These are phyloP conservation scores for Lophium mytilinum DNA, from an alignment of 495 filamentous ascomycete genomes.

Conservation along the genomic window DNA sequence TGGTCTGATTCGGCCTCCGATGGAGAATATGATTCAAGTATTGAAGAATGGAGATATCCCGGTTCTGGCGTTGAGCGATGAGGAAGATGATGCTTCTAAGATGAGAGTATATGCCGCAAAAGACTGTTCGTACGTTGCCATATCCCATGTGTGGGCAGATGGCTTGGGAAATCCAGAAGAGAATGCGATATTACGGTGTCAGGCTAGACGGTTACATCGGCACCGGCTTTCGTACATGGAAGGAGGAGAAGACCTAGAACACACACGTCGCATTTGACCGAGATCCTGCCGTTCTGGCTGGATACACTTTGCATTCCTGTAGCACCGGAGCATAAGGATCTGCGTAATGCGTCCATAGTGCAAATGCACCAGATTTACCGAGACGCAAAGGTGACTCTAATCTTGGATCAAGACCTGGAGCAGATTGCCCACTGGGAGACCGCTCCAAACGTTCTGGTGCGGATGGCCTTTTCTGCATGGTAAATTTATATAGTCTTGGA, in stretches of 20 bases:
- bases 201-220: not conserved
- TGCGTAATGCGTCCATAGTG: conserved; percentile 5
- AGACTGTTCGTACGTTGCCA: conserved; percentile 5
- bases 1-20: not conserved
- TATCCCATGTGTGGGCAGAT: conserved; percentile 33
- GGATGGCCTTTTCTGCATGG: not conserved
- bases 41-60: conserved; percentile 1
- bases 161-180: conserved; percentile 19
- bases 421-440: not conserved
- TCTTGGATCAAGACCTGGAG: conserved; percentile 3
- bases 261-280: no score
- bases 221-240: no score
- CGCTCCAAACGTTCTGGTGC: not conserved
- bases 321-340: not conserved
- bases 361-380: conserved; percentile 10
- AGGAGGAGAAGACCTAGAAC: not conserved
- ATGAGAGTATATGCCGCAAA: not conserved
- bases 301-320: conserved; percentile 15
- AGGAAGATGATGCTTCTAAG: no score
- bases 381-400: not conserved
- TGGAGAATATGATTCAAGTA: not conserved
- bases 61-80: not conserved
- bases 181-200: conserved; percentile 4
- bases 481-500: not conserved
- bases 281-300: conserved; percentile 3